Evolutionary conservation across 371 early-diverging fungal genomes (phyloP), one percentile per base, ranked within the genome.

Genomic region (Umbelopsis sp.): DNA sequence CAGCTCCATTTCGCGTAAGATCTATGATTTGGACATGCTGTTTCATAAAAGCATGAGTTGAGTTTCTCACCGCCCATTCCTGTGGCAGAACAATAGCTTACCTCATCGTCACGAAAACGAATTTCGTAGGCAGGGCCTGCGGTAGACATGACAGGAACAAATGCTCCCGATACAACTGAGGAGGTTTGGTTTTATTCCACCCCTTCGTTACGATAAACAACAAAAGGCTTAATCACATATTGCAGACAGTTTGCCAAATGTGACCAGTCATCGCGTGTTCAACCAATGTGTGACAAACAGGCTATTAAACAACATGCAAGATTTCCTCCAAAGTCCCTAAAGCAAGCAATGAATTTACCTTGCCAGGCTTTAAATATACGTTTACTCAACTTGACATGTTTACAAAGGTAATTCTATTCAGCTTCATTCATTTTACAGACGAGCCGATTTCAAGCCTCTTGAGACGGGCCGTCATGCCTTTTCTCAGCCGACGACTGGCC

Each of bases 21-120:
- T 80, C 80, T 66, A 77, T 77, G 18, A 80, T 76, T 74, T 80
- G 80, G 32, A 80, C 80, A 48, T 69, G 63, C 80, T 80, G 68
- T 38, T 65, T 38, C 29, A 4, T 29, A 66, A 18, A 52, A 22
- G 37, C 22, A 45, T 50, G 25, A 29, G 14, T 64, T 22, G 18
- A 45, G 50, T 41, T 35, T 63, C 52, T 22, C n/a, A 6, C 22
- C 22, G 22, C 32, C 7, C 12, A 12, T 22, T 35, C 22, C 38
- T 50, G 9, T 67, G 62, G 29, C 10, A 11, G 14, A 65, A 18
- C 29, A 57, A 18, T 57, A 46, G 48, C 52, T 51, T 69, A 74
- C 80, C 63, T 80, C 70, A 68, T 77, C 70, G 50, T 80, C 76
- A 29, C 77, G 70, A 65, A 80, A 80, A 57, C 80, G 72, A 8